A percentile compares a stretch with the other conserved stretches of the same genome.
These are phyloP conservation scores for Priceomyces melissophilus DNA, from an alignment of 805 yeast genomes.

Conservation along the genomic window DNA sequence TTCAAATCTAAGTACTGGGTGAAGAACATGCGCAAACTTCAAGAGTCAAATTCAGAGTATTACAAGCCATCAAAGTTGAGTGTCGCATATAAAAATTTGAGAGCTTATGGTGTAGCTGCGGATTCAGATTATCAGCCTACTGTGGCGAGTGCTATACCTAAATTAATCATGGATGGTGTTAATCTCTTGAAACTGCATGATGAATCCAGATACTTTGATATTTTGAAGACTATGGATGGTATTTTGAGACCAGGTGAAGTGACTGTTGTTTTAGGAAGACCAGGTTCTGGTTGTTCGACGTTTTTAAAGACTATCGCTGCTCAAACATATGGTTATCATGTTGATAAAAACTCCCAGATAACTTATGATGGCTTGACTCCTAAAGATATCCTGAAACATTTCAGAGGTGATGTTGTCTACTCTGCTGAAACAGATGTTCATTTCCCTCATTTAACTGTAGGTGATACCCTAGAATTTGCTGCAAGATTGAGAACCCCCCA, in stretches of 20 bases:
- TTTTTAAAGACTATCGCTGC: conserved; percentile 36
- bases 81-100: conserved; percentile 52
- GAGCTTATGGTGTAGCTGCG: conserved; percentile 63
- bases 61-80: conserved; percentile 61
- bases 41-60: conserved; percentile 55
- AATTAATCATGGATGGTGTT: conserved; percentile 17
- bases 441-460: conserved; percentile 54
- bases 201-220: conserved; percentile 26
- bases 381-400: conserved; percentile 24
- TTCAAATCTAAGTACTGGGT: conserved; percentile 67
- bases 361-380: conserved; percentile 33
- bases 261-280: conserved; percentile 41
- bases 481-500: conserved; percentile 47
- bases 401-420: conserved; percentile 37
- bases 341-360: conserved; percentile 29
- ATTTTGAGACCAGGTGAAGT: conserved; percentile 37
- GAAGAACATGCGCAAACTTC: conserved; percentile 55
- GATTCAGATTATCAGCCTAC: conserved; percentile 68
- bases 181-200: conserved; percentile 17
- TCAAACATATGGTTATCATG: conserved; percentile 35
- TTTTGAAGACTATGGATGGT: conserved; percentile 34
- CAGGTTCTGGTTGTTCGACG: conserved; percentile 42
- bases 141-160: conserved; percentile 40
- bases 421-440: conserved; percentile 57
- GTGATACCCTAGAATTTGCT: conserved; percentile 55